These are phyloP conservation scores for Pycnococcus provasolii DNA, from an alignment of 139 green algal species.

Conservation along the genomic window DNA sequence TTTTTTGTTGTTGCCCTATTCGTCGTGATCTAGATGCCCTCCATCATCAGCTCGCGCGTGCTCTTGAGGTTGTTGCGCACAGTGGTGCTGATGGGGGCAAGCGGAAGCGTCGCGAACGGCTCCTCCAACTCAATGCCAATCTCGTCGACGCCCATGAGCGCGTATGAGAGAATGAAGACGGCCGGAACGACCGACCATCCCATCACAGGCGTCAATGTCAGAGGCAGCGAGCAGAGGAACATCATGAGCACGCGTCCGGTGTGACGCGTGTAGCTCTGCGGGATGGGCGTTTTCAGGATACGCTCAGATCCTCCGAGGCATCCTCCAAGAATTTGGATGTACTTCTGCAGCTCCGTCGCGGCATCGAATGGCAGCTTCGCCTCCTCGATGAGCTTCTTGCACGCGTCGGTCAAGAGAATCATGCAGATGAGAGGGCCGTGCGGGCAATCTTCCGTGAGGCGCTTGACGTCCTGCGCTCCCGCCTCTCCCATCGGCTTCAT, in stretches of 20 bases:
- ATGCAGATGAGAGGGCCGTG: background rate
- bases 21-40: too few species aligned
- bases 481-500: background rate
- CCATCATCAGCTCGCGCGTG: too few species aligned
- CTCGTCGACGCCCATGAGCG: constrained; percentile 50
- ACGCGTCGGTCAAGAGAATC: background rate
- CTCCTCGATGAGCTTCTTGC: background rate
- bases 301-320: background rate
- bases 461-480: background rate
- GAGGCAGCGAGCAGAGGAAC: constrained; percentile 54
- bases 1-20: too few species aligned
- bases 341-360: too few species aligned
- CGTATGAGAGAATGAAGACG: constrained; percentile 33
- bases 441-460: background rate
- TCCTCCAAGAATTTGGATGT: too few species aligned
- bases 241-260: constrained; percentile 37
- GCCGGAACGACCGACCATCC: too few species aligned
- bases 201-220: constrained; percentile 42
- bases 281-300: constrained; percentile 7
- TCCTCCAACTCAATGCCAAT: constrained; percentile 39
- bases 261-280: constrained; percentile 15
- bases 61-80: too few species aligned
- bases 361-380: too few species aligned
- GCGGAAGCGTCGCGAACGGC: constrained; percentile 18
- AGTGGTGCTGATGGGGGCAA: background rate